Percentiles rank a stretch among this genome's conserved stretches.
These are phyloP conservation scores for Hanseniaspora jakobsenii DNA, from an alignment of 805 yeast genomes.

Conservation along the genomic window DNA sequence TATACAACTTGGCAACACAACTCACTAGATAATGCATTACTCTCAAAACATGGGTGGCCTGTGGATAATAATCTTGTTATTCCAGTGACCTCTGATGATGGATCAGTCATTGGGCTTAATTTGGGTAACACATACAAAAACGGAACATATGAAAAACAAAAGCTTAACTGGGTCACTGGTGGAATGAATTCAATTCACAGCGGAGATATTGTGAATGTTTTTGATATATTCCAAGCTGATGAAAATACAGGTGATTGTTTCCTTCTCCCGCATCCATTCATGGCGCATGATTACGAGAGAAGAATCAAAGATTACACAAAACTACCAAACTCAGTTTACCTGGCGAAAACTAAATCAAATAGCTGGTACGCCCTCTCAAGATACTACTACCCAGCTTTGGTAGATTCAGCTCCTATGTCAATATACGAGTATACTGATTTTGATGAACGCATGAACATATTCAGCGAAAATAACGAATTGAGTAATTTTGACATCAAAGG, in stretches of 20 bases:
- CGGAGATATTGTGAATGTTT: constrained; percentile 48
- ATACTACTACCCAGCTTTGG: constrained; percentile 63
- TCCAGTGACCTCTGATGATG: constrained; percentile 10
- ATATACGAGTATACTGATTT: constrained; percentile 31
- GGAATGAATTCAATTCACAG: constrained; percentile 10
- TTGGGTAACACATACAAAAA: constrained; percentile 1
- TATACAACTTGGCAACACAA: constrained; percentile 89
- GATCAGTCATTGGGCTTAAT: constrained; percentile 5
- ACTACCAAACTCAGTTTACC: constrained; percentile 35
- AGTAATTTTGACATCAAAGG: constrained; percentile 4
- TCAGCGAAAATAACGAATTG: background rate
- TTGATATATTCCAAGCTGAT: constrained; percentile 49
- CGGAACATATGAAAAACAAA: constrained; percentile 10
- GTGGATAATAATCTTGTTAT: constrained; percentile 38
- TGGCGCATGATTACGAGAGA: constrained; percentile 18
- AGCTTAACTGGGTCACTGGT: constrained; percentile 44
- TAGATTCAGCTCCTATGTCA: constrained; percentile 67
- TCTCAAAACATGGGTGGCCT: constrained; percentile 41
- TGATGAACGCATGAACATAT: constrained; percentile 16
- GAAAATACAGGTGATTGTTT: constrained; percentile 31
- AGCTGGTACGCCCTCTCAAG: constrained; percentile 84
- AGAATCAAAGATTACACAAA: constrained; percentile 19
- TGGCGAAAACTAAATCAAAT: constrained; percentile 50
- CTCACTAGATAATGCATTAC: constrained; percentile 51
- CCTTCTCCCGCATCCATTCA: constrained; percentile 58